Evolutionary conservation across 2,329 filamentous ascomycete genomes (phyloP).

Genomic region (Claviceps pazoutovae): DNA sequence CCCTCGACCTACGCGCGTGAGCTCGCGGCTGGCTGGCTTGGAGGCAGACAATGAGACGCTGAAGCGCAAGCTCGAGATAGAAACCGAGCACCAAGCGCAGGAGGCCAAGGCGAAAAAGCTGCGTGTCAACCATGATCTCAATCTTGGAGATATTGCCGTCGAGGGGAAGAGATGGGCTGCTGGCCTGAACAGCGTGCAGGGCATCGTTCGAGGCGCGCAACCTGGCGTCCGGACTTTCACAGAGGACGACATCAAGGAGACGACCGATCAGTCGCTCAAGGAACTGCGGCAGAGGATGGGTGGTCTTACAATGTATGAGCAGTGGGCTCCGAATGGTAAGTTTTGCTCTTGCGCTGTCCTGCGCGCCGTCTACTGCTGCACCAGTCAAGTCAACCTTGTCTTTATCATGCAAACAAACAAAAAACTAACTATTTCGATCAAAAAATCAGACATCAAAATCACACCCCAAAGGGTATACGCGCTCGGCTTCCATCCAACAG

Average conservation of each 20-base stretch:
- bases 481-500: constrained; percentile 75
- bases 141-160: constrained; percentile 63
- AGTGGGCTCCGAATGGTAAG: constrained; percentile 64
- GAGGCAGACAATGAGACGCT: constrained; percentile 32
- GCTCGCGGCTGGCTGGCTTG: constrained; percentile 42
- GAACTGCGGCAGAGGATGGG: constrained; percentile 64
- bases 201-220: constrained; percentile 50
- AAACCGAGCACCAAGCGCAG: constrained; percentile 27
- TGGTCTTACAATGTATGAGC: constrained; percentile 64
- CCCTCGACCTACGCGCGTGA: constrained; percentile 38
- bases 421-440: too few species aligned
- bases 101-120: constrained; percentile 43
- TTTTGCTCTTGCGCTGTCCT: background rate
- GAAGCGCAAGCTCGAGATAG: constrained; percentile 38
- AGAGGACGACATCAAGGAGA: constrained; percentile 69
- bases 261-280: constrained; percentile 61
- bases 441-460: constrained; percentile 65
- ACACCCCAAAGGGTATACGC: constrained; percentile 79
- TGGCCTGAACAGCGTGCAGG: constrained; percentile 49
- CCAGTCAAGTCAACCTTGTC: too few species aligned
- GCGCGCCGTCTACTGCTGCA: too few species aligned
- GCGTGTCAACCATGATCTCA: constrained; percentile 43
- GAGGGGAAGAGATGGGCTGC: constrained; percentile 65
- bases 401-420: too few species aligned
- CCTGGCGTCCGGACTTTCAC: constrained; percentile 77